Percentiles rank a stretch among this genome's conserved stretches.
Conservation (phyloP, 495 filamentous ascomycete genomes). For the Xylaria venustula region DNA sequence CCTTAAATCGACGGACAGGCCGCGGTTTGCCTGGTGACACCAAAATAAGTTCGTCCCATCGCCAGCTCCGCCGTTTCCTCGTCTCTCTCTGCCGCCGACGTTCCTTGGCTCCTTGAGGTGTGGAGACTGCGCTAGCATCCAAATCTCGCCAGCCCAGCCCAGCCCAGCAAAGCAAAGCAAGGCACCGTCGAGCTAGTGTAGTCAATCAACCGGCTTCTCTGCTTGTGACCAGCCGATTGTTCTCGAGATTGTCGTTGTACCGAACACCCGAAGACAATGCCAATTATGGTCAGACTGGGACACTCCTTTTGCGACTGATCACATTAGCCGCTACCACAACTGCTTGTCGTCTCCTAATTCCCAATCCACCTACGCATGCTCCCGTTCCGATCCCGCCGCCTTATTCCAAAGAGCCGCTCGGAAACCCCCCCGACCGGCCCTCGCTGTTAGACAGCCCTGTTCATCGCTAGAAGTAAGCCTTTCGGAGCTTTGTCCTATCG, state of each 20-base stretch:
- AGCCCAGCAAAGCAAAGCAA: background rate
- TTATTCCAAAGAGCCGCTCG: background rate
- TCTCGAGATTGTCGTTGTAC: background rate
- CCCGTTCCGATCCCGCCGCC: background rate
- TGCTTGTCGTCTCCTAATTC: constrained; percentile 1
- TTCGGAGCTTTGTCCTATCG: background rate
- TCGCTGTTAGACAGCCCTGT: background rate
- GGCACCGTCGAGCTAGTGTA: background rate
- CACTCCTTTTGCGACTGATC: constrained; percentile 7
- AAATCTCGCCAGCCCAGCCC: background rate
- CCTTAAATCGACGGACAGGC: background rate
- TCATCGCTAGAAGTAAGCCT: background rate
- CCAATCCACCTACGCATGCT: too few relatives aligned
- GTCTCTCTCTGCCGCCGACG: background rate
- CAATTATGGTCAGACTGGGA: background rate
- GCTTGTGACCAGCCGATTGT: constrained; percentile 5
- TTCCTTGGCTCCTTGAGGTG: background rate
- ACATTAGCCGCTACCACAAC: constrained; percentile 1
- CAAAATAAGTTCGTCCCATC: background rate
- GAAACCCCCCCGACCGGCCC: background rate
- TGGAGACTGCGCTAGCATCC: background rate
- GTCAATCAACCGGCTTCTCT: background rate
- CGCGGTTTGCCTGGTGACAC: background rate
- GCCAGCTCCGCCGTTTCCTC: background rate
- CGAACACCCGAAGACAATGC: constrained; percentile 3